Evolutionary conservation across 2,329 filamentous ascomycete species (phyloP), one percentile per base, ranked within the genome.

Genomic region (Colletotrichum costaricense): DNA sequence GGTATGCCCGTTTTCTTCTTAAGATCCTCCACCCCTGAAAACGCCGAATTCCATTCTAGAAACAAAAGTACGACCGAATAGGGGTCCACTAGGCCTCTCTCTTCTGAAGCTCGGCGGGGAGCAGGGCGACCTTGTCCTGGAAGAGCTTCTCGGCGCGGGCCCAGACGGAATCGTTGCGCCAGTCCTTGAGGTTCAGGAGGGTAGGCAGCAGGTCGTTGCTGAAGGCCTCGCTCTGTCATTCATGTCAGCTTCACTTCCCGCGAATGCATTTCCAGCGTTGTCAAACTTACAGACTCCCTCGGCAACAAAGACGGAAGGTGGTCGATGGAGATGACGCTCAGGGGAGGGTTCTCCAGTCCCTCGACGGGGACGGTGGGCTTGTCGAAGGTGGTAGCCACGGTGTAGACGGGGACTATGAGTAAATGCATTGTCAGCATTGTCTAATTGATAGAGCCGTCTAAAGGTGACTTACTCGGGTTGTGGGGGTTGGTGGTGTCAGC

Each of bases 271-370:
- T 42, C 6, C 42, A 49, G n/a, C 19, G 19, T 49, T n/a, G 16
- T 22, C 42, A 49, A 49, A 49, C 42, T 49, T 49, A 49, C 42
- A 30, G 95, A 92, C 85, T 98, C 96, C 66, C 96, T 89, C 1
- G 96, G 94, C 49, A 98, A 87, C 76, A 98, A 89, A 66, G 91
- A 93, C 4, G 95, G 94, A 65, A 97, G 88, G 80, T 97, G 94
- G 82, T 97, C 94, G 79, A 97, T 97, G 81, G 91, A 93, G 83
- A 98, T 97, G 77, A 98, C 94, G 60, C 90, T 92, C 69, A 98
- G 84, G 8, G 89, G 88, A 0, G 91, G 89, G 66, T 86, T 85
- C 67, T 86, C 81, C 83, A 87, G 79, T 88, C 91, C 82, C 42
- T 90, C 86, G 28, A 97, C 93, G 1, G 92, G 89, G 0, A 97